phyloP scores from a whole-genome alignment of 108 stramenopile genomes.

The Skeletonema potamos region DNA sequence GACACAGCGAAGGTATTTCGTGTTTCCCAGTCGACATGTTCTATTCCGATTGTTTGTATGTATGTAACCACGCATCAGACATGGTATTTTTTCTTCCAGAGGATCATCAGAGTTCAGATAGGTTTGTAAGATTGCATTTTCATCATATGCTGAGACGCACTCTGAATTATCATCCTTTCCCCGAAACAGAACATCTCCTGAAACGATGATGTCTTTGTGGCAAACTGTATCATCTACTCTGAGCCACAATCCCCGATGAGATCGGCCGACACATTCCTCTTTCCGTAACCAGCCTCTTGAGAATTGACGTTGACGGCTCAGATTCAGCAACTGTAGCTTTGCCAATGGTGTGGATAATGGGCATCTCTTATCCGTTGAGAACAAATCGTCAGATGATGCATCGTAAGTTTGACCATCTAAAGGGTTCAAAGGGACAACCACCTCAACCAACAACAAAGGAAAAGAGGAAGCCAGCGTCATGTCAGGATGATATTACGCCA shows the following conservation, averaged over 20 bases:
- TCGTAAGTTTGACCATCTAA: neutral
- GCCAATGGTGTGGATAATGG: constrained; percentile 36
- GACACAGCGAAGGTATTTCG: constrained; percentile 3
- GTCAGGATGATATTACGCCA: neutral
- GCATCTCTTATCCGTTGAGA: neutral
- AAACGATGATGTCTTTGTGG: constrained; percentile 5
- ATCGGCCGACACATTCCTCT: constrained; percentile 2
- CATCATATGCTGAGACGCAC: neutral
- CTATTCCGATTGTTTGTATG: constrained; percentile 19
- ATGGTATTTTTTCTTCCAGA: constrained; percentile 33
- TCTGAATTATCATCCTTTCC: constrained; percentile 11
- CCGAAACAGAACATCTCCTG: constrained; percentile 20
- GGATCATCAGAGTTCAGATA: constrained; percentile 45
- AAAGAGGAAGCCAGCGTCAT: neutral
- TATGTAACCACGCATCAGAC: constrained; percentile 33
- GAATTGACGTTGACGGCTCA: constrained; percentile 27
- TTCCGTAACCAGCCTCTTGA: constrained; percentile 24
- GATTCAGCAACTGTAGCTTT: constrained; percentile 36
- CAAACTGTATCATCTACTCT: constrained; percentile 13
- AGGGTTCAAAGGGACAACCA: constrained; percentile 22
- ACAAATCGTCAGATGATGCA: neutral
- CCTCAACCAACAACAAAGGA: constrained; percentile 38
- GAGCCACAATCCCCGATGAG: constrained; percentile 27
- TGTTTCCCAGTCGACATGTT: neutral
- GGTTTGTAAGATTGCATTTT: constrained; percentile 3